phyloP scores from a whole-genome alignment of 257 asterid species.

The Cruciata laevipes region DNA sequence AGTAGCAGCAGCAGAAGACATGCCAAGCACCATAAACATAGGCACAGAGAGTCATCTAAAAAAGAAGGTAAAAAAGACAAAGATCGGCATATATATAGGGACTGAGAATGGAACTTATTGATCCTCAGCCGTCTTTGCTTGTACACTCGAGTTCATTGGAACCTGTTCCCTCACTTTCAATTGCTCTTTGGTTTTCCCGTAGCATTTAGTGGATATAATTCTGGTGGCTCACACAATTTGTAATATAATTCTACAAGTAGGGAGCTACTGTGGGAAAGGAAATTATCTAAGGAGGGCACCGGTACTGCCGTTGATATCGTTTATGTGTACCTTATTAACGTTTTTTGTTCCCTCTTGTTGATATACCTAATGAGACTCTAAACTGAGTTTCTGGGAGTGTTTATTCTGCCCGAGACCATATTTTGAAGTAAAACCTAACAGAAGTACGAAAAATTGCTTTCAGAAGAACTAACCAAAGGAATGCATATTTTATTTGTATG shows the following conservation, averaged over 20 bases:
- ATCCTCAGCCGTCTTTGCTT: background rate
- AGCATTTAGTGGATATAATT: no score
- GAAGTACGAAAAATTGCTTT: background rate
- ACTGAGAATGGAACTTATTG: conserved; percentile 17
- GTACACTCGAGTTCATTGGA: background rate
- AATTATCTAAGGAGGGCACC: background rate
- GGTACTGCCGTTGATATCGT: background rate
- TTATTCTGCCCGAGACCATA: no score
- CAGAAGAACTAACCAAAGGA: background rate
- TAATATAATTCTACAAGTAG: no score
- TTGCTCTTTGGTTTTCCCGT: no score
- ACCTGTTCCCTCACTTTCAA: background rate
- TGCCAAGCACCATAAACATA: conserved; percentile 63
- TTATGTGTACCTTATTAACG: no score
- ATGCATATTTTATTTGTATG: background rate
- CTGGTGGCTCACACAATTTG: no score
- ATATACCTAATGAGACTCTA: no score
- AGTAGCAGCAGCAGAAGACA: conserved; percentile 51
- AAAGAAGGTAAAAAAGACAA: conserved; percentile 36
- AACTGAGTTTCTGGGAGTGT: no score
- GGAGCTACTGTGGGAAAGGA: no score
- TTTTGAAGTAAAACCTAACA: background rate
- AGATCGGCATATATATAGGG: conserved; percentile 35
- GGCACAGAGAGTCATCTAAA: conserved; percentile 48
- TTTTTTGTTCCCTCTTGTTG: no score